Evolutionary conservation across 2,329 filamentous ascomycete genomes (phyloP).

Genomic region (Akanthomyces dipterigenus): DNA sequence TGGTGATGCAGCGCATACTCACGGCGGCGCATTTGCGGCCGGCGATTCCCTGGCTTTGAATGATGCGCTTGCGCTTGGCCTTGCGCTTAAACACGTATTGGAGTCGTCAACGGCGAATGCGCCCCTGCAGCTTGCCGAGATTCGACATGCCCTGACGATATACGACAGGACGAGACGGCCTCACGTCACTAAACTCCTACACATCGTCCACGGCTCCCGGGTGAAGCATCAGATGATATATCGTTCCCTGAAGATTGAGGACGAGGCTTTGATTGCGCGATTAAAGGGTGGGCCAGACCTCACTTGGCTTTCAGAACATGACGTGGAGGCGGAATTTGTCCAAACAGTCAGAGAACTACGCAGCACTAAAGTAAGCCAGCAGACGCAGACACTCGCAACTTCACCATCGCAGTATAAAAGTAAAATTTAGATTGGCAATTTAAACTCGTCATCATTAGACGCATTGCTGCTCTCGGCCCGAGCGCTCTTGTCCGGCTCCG

Average conservation of each 20-base stretch:
- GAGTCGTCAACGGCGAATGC: background rate
- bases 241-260: background rate
- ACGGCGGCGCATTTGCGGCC: conserved; percentile 32
- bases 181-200: conserved; percentile 11
- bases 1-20: conserved; percentile 33
- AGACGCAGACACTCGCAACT: too few species aligned
- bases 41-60: conserved; percentile 32
- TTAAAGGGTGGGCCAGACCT: conserved; percentile 13
- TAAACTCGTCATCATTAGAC: background rate
- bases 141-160: background rate
- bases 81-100: background rate
- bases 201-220: conserved; percentile 8
- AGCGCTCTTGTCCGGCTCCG: background rate
- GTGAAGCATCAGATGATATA: background rate
- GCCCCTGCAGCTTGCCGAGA: background rate
- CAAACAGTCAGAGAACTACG: background rate
- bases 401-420: background rate
- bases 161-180: conserved; percentile 14
- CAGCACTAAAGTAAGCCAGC: background rate
- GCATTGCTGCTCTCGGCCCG: too few species aligned
- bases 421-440: background rate
- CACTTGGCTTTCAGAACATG: conserved; percentile 15
- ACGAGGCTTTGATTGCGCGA: conserved; percentile 9
- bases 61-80: conserved; percentile 20
- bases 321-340: conserved; percentile 13